Evolutionary conservation across 305 asterid genomes (phyloP), one percentile per base, ranked within the genome.

Genomic region (Rubia tinctorum): DNA sequence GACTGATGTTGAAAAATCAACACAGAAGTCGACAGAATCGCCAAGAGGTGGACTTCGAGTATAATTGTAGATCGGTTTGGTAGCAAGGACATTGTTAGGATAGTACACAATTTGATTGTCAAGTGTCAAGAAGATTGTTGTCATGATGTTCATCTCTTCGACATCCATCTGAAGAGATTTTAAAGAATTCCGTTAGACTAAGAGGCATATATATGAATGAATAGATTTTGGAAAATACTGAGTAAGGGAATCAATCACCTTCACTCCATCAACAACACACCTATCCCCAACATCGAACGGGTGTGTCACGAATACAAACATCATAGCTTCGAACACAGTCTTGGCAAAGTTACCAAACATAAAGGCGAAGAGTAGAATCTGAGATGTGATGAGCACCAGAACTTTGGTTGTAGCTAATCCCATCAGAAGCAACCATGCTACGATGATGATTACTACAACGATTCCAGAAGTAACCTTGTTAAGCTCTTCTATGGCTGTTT

Each of bases 261-360:
- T 76, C 7, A 66, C 75, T 55, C 77, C 84, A 43, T 80, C 84
- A 51, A 80, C 13, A 4, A 77, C 75, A 49, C 81, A 80, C 63
- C 39, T 68, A 66, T 80, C 84, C 7, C 84, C 81, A 25, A 80
- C 75, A 70, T 80, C 84, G 42, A 76, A 80, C 6, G 84, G 84
- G 39, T 80, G 84, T 12, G 72, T 66, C 2, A 73, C 67, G 44
- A 80, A 80, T 13, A 72, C 45, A 17, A 80, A 80, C 15, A 73
- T 27, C 25, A 80, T 58, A 60, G 79, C 81, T 70, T 80, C 84
- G 20, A 80, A 80, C n/a, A 73, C 45, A 12, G 64, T 66, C 70
- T 73, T 76, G 45, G 73, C 63, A 47, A 77, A 42, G 69, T 80
- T 71, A 40, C 84, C 84, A 77, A 77, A 80, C 37, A 80, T 43